Conservation (phyloP, 192 early-diverging fungal species). For the Entomortierella chlamydospora region DNA sequence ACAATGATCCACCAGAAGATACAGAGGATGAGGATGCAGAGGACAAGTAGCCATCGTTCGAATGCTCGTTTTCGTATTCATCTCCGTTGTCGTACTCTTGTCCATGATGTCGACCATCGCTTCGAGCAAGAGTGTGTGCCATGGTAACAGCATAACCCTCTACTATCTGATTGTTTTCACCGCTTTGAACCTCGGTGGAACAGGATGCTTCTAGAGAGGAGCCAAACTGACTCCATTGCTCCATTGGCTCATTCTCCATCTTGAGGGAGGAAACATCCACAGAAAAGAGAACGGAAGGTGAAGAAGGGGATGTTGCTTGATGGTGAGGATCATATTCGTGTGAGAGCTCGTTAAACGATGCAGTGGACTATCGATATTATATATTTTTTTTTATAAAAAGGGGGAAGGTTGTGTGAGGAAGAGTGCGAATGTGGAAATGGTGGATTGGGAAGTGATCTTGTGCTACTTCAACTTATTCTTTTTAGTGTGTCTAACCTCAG, state of each 20-base stretch:
- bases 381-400: background rate
- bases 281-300: slow-evolving; percentile 43
- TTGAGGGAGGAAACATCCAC: background rate
- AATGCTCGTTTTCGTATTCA: slow-evolving; percentile 11
- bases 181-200: background rate
- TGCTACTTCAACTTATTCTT: background rate
- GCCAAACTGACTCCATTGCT: slow-evolving; percentile 41
- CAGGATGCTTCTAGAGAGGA: slow-evolving; percentile 9
- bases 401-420: background rate
- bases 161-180: background rate
- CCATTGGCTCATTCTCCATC: slow-evolving; percentile 13
- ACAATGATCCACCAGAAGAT: slow-evolving; percentile 1
- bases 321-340: slow-evolving; percentile 34
- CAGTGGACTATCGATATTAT: background rate
- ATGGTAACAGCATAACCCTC: background rate
- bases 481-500: slow-evolving; percentile 17
- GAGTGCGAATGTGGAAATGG: background rate
- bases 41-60: slow-evolving; percentile 31
- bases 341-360: background rate
- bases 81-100: slow-evolving; percentile 23
- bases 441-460: background rate
- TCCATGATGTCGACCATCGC: slow-evolving; percentile 12
- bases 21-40: slow-evolving; percentile 22
- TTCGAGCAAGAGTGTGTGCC: slow-evolving; percentile 9
- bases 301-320: slow-evolving; percentile 40